Conservation (phyloP, 2,329 filamentous ascomycete genomes). For the Xylariaceae sp. region DNA sequence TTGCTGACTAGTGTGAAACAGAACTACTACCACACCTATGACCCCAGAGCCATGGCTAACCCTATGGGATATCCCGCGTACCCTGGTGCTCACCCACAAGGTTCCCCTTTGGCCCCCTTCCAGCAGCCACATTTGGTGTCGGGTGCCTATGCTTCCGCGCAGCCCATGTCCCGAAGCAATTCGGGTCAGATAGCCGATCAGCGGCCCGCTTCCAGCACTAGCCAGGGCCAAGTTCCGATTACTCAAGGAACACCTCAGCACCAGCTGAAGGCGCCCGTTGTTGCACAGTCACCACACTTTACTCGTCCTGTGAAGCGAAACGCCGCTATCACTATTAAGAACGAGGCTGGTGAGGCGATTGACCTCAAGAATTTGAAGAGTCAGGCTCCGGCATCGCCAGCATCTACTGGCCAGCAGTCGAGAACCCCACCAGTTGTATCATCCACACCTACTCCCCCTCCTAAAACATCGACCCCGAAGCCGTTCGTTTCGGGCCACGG, state of each 20-base stretch:
- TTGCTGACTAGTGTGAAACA: constrained; percentile 67
- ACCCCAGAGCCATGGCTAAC: constrained; percentile 34
- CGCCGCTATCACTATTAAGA: constrained; percentile 78
- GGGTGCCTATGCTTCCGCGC: constrained; percentile 37
- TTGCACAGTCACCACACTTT: constrained; percentile 43
- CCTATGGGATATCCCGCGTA: constrained; percentile 27
- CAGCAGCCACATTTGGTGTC: constrained; percentile 35
- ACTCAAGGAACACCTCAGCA: constrained; percentile 57
- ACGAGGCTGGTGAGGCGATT: constrained; percentile 70
- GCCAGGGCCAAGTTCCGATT: constrained; percentile 54
- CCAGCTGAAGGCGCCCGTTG: constrained; percentile 40
- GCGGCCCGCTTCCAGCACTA: constrained; percentile 59
- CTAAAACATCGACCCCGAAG: constrained; percentile 60
- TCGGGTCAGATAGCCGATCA: constrained; percentile 68
- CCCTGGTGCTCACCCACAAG: constrained; percentile 23
- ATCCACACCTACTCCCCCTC: constrained; percentile 73
- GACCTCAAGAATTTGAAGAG: constrained; percentile 58
- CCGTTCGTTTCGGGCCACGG: constrained; percentile 52
- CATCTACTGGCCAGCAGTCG: constrained; percentile 48
- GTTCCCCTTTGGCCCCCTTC: not conserved
- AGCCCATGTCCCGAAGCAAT: constrained; percentile 75
- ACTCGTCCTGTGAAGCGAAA: constrained; percentile 56
- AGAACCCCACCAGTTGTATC: constrained; percentile 67
- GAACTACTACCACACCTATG: constrained; percentile 52
- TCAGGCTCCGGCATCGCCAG: constrained; percentile 48